Conservation (phyloP, 306 rosid species). For the Elaeagnus macrophylla region DNA sequence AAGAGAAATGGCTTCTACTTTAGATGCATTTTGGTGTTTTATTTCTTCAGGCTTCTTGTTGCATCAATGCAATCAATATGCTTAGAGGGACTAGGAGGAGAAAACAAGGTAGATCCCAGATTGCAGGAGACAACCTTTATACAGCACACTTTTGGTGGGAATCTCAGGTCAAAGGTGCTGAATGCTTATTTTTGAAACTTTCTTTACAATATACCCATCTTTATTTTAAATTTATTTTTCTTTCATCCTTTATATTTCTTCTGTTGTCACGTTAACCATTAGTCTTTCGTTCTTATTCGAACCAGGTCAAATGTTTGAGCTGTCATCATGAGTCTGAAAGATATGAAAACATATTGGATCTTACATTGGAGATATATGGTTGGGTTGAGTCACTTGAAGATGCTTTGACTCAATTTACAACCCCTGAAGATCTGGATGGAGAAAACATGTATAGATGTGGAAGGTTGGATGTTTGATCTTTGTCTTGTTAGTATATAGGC, state of each 20-base stretch:
- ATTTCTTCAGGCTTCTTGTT: constrained; percentile 59
- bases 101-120: constrained; percentile 64
- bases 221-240: neutral
- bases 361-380: constrained; percentile 71
- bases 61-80: constrained; percentile 86
- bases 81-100: constrained; percentile 78
- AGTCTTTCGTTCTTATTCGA: constrained; percentile 15
- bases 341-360: constrained; percentile 73
- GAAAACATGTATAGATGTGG: constrained; percentile 89
- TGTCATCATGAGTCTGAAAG: constrained; percentile 76
- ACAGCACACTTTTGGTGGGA: constrained; percentile 78
- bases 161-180: constrained; percentile 71
- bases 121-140: constrained; percentile 81
- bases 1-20: neutral
- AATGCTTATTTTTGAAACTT: neutral
- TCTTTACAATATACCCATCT: neutral
- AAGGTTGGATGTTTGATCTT: constrained; percentile 40
- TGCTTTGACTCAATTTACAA: constrained; percentile 75
- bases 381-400: constrained; percentile 85
- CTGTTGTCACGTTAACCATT: neutral
- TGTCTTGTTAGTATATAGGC: constrained; percentile 4
- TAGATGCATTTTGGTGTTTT: constrained; percentile 1
- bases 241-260: constrained; percentile 2
- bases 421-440: constrained; percentile 85
- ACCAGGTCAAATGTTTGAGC: constrained; percentile 65